Conservation (phyloP, 78 protist species). For the Dictyostelium capitatum region DNA sequence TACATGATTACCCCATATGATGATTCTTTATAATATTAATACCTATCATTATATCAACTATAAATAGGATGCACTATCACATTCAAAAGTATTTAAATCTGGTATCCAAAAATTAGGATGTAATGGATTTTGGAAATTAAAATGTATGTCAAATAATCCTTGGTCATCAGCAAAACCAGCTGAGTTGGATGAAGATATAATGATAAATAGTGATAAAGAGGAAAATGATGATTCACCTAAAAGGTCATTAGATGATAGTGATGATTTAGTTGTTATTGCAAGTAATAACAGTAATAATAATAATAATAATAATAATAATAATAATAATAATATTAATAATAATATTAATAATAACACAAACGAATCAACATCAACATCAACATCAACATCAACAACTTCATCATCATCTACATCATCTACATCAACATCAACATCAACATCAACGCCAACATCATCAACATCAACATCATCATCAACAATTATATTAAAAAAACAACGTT, state of each 20-base stretch:
- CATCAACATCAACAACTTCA: constrained; percentile 11
- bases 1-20: too few species aligned
- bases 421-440: background rate
- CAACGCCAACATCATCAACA: background rate
- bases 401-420: background rate
- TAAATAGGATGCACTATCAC: constrained; percentile 72
- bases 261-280: background rate
- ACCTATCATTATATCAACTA: too few species aligned
- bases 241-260: background rate
- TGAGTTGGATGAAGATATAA: constrained; percentile 35
- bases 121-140: constrained; percentile 80
- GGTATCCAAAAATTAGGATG: constrained; percentile 79
- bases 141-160: constrained; percentile 43
- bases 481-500: background rate
- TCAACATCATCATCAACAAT: background rate
- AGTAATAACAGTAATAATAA: background rate
- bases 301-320: constrained; percentile 23
- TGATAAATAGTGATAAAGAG: background rate
- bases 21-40: background rate
- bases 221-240: constrained; percentile 20
- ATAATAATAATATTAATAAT: background rate
- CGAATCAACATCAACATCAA: background rate
- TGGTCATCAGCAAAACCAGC: constrained; percentile 52
- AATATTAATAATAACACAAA: background rate
- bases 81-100: constrained; percentile 67